A percentile compares a stretch with the other conserved stretches of the same genome.
Conservation (phyloP, 495 filamentous ascomycete genomes). For the Monascus purpureus region DNA sequence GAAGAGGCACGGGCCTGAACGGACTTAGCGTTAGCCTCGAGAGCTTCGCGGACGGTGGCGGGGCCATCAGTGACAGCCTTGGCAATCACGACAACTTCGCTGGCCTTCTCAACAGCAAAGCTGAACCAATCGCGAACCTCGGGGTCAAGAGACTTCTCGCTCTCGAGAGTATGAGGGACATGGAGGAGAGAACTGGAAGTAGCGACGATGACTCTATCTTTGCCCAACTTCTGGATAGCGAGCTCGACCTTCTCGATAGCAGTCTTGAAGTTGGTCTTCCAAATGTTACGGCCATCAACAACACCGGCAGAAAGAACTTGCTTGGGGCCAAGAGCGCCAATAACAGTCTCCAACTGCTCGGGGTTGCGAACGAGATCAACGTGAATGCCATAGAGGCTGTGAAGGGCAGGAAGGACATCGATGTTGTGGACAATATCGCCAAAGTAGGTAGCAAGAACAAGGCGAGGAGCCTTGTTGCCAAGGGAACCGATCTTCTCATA, state of each 20-base stretch:
- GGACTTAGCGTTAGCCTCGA: constrained; percentile 90
- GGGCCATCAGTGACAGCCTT: constrained; percentile 91
- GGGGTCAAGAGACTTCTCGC: constrained; percentile 87
- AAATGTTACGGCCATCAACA: constrained; percentile 98
- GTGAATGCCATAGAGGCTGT: constrained; percentile 69
- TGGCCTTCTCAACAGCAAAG: constrained; percentile 88
- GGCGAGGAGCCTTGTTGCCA: constrained; percentile 62
- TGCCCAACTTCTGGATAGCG: constrained; percentile 83
- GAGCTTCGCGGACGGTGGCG: constrained; percentile 65
- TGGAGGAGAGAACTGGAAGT: constrained; percentile 96
- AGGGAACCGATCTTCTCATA: constrained; percentile 75
- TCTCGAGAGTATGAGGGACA: constrained; percentile 90
- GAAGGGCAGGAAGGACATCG: constrained; percentile 57
- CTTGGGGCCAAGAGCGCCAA: constrained; percentile 61
- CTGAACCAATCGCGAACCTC: constrained; percentile 98
- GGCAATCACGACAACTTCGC: constrained; percentile 82
- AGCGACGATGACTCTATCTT: constrained; percentile 89
- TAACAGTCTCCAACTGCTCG: constrained; percentile 79
- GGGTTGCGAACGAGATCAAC: constrained; percentile 94
- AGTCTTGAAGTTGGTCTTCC: constrained; percentile 95
- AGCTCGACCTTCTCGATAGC: constrained; percentile 80
- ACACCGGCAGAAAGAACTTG: constrained; percentile 88
- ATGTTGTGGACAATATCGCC: constrained; percentile 99
- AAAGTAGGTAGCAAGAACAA: constrained; percentile 91
- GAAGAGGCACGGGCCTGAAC: constrained; percentile 79